phyloP scores from a whole-genome alignment of 2,329 filamentous ascomycete genomes.

The Aspergillus latus region DNA sequence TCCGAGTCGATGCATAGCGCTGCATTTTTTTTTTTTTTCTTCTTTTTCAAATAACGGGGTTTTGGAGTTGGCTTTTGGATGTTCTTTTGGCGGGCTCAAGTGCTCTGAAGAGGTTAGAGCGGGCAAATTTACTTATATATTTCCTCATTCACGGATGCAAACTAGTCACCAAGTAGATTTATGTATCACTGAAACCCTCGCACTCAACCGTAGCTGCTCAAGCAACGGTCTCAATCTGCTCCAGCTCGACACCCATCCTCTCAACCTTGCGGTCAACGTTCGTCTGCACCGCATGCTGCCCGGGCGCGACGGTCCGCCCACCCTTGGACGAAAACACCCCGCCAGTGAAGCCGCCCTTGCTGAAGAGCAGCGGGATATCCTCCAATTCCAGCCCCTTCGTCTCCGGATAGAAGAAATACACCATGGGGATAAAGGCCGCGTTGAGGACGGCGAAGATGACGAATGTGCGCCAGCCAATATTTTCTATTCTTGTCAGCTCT shows the following conservation, averaged over 20 bases:
- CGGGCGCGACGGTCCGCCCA: constrained; percentile 22
- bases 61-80: too few species aligned
- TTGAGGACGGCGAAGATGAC: constrained; percentile 31
- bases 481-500: constrained; percentile 25
- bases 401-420: constrained; percentile 65
- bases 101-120: too few species aligned
- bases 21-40: too few species aligned
- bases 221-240: constrained; percentile 1
- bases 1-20: background rate
- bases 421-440: constrained; percentile 46
- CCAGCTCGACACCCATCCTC: background rate
- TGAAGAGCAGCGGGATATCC: constrained; percentile 49
- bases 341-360: constrained; percentile 20
- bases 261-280: constrained; percentile 21
- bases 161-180: too few species aligned
- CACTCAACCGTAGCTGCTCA: background rate
- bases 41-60: too few species aligned
- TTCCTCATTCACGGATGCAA: too few species aligned
- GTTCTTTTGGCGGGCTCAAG: too few species aligned
- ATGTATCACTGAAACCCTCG: too few species aligned
- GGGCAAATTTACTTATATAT: too few species aligned
- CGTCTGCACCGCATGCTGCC: constrained; percentile 21
- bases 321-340: constrained; percentile 22
- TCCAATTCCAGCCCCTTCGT: constrained; percentile 65
- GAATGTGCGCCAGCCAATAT: constrained; percentile 34